A percentile compares a stretch with the other conserved stretches of the same genome.
Conservation (phyloP, 129 eudicot species). For the Saussurea involucrata region DNA sequence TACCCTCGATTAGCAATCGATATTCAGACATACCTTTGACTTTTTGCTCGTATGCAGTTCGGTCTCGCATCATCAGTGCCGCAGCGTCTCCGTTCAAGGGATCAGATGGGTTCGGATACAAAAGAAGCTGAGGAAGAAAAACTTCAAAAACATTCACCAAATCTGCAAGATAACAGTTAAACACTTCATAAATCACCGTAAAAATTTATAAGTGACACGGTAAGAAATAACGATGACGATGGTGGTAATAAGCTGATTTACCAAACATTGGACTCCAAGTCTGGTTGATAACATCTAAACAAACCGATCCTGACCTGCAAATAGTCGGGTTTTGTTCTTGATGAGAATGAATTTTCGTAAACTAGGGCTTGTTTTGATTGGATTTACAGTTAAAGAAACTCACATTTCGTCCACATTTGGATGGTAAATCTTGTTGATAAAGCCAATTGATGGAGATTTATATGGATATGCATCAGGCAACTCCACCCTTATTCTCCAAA, state of each 20-base stretch:
- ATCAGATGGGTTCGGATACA: slow-evolving; percentile 93
- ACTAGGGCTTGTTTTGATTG: neutral
- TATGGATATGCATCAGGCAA: slow-evolving; percentile 79
- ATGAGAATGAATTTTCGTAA: neutral
- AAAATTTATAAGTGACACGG: neutral
- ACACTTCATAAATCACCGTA: neutral
- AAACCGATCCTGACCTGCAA: slow-evolving; percentile 96
- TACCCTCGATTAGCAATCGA: neutral
- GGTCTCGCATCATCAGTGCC: slow-evolving; percentile 90
- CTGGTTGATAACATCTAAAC: slow-evolving; percentile 91
- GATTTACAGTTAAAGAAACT: slow-evolving; percentile 19
- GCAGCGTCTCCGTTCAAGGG: slow-evolving; percentile 96
- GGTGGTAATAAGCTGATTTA: slow-evolving; percentile 20
- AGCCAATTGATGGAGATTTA: slow-evolving; percentile 87
- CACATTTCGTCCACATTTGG: slow-evolving; percentile 96
- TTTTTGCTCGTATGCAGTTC: slow-evolving; percentile 58
- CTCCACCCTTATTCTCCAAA: slow-evolving; percentile 89
- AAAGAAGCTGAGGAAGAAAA: slow-evolving; percentile 92
- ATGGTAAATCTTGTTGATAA: slow-evolving; percentile 84
- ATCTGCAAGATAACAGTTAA: slow-evolving; percentile 38
- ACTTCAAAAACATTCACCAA: slow-evolving; percentile 92
- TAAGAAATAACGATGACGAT: neutral
- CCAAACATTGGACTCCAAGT: slow-evolving; percentile 99
- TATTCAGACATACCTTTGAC: slow-evolving; percentile 63
- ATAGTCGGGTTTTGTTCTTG: neutral